Conservation (phyloP, 192 early-diverging fungal species). For the Coemansia javaensis region DNA sequence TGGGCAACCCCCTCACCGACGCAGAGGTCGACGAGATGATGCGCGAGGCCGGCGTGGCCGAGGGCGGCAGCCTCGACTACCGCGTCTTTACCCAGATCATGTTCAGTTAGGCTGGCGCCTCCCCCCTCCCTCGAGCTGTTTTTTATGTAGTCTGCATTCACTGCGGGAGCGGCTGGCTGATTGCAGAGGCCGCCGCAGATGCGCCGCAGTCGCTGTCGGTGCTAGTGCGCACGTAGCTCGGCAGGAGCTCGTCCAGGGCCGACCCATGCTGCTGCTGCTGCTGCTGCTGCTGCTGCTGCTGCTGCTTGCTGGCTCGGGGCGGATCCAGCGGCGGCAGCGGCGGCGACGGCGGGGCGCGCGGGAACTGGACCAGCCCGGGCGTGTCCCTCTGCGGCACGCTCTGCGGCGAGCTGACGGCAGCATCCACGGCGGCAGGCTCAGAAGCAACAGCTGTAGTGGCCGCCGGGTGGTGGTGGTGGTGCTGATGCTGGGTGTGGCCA, state of each 20-base stretch:
- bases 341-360: constrained; percentile 7
- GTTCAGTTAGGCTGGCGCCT: constrained; percentile 10
- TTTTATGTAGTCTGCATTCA: not conserved
- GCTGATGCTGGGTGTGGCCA: not conserved
- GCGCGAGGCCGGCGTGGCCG: constrained; percentile 66
- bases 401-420: too few species aligned
- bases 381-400: too few species aligned
- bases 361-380: too few species aligned
- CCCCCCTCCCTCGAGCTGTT: too few species aligned
- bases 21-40: constrained; percentile 78
- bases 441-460: not conserved
- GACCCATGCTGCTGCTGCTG: not conserved
- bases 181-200: not conserved
- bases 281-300: too few species aligned
- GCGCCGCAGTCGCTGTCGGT: constrained; percentile 1
- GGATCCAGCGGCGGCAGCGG: not conserved
- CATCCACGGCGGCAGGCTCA: too few species aligned
- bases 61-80: constrained; percentile 77
- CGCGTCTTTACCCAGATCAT: constrained; percentile 79
- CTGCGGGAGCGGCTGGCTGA: constrained; percentile 1
- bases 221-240: constrained; percentile 10
- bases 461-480: not conserved
- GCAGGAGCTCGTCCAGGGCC: constrained; percentile 4
- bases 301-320: too few species aligned
- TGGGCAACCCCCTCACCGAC: constrained; percentile 74